Conservation (phyloP, 345 rosid genomes). For the Anastatica hierochuntica region DNA sequence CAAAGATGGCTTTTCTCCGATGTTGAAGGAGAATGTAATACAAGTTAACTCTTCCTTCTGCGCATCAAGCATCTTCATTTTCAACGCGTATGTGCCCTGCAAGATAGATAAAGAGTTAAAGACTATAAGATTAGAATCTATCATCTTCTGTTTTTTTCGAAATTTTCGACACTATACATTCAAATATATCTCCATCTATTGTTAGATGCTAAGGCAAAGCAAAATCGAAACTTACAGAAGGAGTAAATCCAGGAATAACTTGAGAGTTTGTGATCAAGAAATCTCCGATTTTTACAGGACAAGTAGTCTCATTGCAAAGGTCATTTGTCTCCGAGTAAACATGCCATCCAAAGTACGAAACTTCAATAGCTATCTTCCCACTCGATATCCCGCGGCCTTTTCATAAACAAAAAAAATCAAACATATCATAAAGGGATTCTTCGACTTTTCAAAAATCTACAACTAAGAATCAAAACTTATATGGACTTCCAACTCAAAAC, state of each 20-base stretch:
- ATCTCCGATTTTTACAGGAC: slow-evolving; percentile 67
- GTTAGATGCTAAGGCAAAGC: not conserved
- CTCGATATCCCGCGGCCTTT: slow-evolving; percentile 44
- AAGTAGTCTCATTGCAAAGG: slow-evolving; percentile 72
- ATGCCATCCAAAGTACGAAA: slow-evolving; percentile 78
- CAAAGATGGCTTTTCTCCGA: slow-evolving; percentile 45
- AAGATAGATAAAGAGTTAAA: not conserved
- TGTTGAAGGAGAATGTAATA: slow-evolving; percentile 51
- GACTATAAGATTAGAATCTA: not conserved
- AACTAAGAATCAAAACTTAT: no score
- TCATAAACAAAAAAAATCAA: not conserved
- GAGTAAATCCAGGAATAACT: slow-evolving; percentile 72
- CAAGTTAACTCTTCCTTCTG: slow-evolving; percentile 49
- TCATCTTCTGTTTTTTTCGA: not conserved
- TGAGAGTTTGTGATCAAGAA: slow-evolving; percentile 76
- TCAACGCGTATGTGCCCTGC: slow-evolving; percentile 77
- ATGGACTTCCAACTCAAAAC: no score
- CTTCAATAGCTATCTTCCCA: slow-evolving; percentile 73
- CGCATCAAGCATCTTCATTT: slow-evolving; percentile 70
- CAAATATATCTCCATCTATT: not conserved
- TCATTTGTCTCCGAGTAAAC: slow-evolving; percentile 67
- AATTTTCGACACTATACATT: not conserved
- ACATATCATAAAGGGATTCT: not conserved
- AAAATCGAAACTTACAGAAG: slow-evolving; percentile 54
- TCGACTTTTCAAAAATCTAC: not conserved